Evolutionary conservation across 768 basidiomycete species (phyloP).

Genomic region (Leccinum variicolor): DNA sequence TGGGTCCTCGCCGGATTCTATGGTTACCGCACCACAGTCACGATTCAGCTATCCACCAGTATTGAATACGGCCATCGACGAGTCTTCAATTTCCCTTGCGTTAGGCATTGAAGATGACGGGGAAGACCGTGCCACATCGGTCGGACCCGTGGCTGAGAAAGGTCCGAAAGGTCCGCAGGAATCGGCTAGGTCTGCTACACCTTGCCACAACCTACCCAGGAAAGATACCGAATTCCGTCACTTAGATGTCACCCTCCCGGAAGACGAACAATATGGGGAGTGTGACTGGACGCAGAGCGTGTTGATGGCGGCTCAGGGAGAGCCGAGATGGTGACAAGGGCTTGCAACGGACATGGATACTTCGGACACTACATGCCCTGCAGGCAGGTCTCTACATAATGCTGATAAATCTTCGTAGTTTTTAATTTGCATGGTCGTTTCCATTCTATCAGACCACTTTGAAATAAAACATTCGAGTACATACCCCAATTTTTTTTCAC

Average conservation of each 20-base stretch:
- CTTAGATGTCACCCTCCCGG: conserved; percentile 24
- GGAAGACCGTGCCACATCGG: conserved; percentile 18
- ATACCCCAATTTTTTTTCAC: conserved; percentile 20
- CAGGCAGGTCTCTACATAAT: conserved; percentile 29
- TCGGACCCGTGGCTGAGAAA: conserved; percentile 9
- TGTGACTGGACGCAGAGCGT: conserved; percentile 78
- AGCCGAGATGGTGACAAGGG: conserved; percentile 31
- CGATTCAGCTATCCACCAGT: conserved; percentile 50
- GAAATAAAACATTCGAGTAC: conserved; percentile 15
- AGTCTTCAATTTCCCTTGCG: conserved; percentile 43
- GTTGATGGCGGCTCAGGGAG: conserved; percentile 59
- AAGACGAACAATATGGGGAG: conserved; percentile 41
- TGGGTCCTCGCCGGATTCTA: conserved; percentile 38
- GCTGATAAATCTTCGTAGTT: conserved; percentile 6
- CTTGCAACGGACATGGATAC: conserved; percentile 11
- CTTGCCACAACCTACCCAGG: conserved; percentile 18
- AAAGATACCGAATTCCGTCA: conserved; percentile 24
- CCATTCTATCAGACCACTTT: conserved; percentile 5
- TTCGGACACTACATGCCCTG: conserved; percentile 24
- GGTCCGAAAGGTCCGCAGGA: conserved; percentile 15
- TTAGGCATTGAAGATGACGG: conserved; percentile 28
- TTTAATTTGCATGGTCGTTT: conserved; percentile 17
- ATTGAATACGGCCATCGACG: conserved; percentile 60
- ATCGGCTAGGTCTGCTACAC: conserved; percentile 9
- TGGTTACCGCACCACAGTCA: conserved; percentile 57